Percentiles rank a stretch among this genome's conserved stretches.
Evolutionary conservation across 768 basidiomycete genomes (phyloP).

Genomic region (Macrolepiota fuliginosa): DNA sequence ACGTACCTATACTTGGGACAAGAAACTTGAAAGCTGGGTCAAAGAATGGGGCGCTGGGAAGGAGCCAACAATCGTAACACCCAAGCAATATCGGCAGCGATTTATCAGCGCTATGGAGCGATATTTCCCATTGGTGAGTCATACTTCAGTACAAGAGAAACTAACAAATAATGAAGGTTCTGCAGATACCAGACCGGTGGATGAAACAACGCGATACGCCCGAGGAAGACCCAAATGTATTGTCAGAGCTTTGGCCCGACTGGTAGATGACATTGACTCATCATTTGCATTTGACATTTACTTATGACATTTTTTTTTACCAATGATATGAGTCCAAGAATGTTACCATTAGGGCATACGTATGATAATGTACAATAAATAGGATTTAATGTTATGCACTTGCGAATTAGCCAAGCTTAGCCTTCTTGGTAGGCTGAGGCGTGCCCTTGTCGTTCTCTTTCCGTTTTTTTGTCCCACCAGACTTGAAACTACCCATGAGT

Average conservation of each 20-base stretch:
- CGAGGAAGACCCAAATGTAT: conserved; percentile 64
- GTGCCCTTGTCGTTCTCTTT: conserved; percentile 70
- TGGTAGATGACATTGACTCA: conserved; percentile 40
- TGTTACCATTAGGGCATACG: conserved; percentile 1
- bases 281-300: neutral
- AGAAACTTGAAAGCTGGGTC: conserved; percentile 97
- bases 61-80: conserved; percentile 96
- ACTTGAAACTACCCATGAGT: conserved; percentile 45
- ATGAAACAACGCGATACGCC: conserved; percentile 82
- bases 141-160: conserved; percentile 19
- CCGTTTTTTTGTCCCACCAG: conserved; percentile 60
- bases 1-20: conserved; percentile 97
- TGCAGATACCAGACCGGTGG: conserved; percentile 85
- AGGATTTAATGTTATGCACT: conserved; percentile 2
- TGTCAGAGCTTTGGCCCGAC: conserved; percentile 62
- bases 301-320: neutral
- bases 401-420: conserved; percentile 48
- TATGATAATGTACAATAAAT: conserved; percentile 4
- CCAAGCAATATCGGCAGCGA: conserved; percentile 88
- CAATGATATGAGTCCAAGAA: neutral
- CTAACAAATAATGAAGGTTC: conserved; percentile 10
- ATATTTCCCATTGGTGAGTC: conserved; percentile 74
- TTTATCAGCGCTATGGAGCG: conserved; percentile 88
- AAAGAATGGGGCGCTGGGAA: conserved; percentile 85
- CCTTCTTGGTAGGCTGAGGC: conserved; percentile 67